phyloP scores from a whole-genome alignment of 2,329 filamentous ascomycete genomes.

The Aspergillus pseudoterreus region DNA sequence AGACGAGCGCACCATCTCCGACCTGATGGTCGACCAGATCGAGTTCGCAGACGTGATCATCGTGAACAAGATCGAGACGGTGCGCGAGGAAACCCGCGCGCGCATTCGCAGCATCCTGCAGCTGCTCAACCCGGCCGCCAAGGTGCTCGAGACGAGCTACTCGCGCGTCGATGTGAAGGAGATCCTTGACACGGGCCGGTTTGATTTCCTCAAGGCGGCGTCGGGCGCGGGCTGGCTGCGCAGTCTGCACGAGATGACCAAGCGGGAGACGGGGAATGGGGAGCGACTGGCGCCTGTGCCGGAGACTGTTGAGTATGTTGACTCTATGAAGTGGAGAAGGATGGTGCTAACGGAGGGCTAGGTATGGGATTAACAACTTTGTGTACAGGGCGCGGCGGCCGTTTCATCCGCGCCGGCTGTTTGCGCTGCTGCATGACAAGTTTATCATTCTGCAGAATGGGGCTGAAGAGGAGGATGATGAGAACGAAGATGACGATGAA shows the following conservation, averaged over 20 bases:
- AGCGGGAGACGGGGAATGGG: slow-evolving; percentile 53
- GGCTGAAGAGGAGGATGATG: slow-evolving; percentile 23
- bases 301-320: slow-evolving; percentile 61
- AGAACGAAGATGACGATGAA: slow-evolving; percentile 24
- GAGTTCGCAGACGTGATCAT: slow-evolving; percentile 73
- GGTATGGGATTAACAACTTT: slow-evolving; percentile 67
- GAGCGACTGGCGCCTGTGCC: slow-evolving; percentile 62
- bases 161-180: slow-evolving; percentile 59
- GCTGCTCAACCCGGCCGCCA: slow-evolving; percentile 64
- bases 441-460: slow-evolving; percentile 42
- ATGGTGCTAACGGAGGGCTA: slow-evolving; percentile 15
- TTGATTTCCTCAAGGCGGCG: slow-evolving; percentile 62
- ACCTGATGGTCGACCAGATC: slow-evolving; percentile 73
- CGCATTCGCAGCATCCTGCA: slow-evolving; percentile 54
- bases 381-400: slow-evolving; percentile 62
- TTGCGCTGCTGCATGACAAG: slow-evolving; percentile 42
- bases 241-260: slow-evolving; percentile 65
- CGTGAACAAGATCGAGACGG: slow-evolving; percentile 66
- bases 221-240: slow-evolving; percentile 67
- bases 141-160: slow-evolving; percentile 59
- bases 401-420: slow-evolving; percentile 40
- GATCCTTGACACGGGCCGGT: slow-evolving; percentile 63
- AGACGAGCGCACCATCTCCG: slow-evolving; percentile 70
- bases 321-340: background rate
- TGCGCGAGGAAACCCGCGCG: slow-evolving; percentile 44